phyloP scores from a whole-genome alignment of 768 basidiomycete species.

The Royoungia palumana region DNA sequence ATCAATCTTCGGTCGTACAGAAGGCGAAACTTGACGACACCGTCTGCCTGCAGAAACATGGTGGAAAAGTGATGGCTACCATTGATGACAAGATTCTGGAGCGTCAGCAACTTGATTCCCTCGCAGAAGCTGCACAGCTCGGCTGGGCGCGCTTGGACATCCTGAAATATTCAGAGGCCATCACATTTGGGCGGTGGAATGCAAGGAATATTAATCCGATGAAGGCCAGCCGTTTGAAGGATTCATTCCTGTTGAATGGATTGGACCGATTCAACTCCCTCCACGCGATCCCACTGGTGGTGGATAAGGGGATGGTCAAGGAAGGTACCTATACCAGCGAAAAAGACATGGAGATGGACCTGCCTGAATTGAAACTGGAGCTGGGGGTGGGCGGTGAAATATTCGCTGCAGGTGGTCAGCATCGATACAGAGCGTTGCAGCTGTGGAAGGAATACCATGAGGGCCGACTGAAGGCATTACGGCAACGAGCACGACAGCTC shows the following conservation, averaged over 20 bases:
- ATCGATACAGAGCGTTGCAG: not conserved
- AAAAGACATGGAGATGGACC: not conserved
- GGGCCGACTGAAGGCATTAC: not conserved
- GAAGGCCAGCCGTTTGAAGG: not conserved
- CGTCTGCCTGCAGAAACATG: no score
- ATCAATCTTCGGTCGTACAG: no score
- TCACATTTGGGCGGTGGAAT: not conserved
- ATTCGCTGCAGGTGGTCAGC: slow-evolving; percentile 1
- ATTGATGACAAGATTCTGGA: no score
- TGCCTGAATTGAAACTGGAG: not conserved
- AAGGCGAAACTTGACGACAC: no score
- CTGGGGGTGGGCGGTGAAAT: not conserved
- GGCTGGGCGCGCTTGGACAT: no score
- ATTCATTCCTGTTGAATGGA: slow-evolving; percentile 1
- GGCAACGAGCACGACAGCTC: not conserved
- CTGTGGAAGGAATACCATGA: not conserved
- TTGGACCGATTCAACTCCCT: slow-evolving; percentile 1
- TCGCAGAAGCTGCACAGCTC: no score
- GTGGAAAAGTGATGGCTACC: no score
- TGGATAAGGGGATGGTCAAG: not conserved
- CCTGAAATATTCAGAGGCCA: no score
- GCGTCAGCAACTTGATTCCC: no score
- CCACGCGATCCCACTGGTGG: not conserved
- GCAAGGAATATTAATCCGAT: not conserved
- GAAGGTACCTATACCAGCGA: not conserved